Percentiles rank a stretch among this genome's conserved stretches.
Evolutionary conservation across 192 early-diverging fungal genomes (phyloP).

Genomic region (Coemansia sp.): DNA sequence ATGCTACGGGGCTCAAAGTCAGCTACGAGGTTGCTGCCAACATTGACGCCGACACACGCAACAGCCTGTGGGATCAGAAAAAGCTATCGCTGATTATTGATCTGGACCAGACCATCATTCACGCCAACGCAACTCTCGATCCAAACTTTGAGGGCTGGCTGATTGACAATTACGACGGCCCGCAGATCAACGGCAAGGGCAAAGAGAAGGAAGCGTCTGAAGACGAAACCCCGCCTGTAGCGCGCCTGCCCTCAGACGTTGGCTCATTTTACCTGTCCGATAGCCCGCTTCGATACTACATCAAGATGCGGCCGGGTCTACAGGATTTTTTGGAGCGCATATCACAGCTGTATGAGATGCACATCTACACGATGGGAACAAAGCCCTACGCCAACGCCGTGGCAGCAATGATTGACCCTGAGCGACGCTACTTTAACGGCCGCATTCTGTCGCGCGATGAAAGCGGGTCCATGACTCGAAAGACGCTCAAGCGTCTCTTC

Average conservation of each 20-base stretch:
- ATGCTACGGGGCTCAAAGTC: constrained; percentile 71
- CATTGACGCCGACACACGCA: constrained; percentile 25
- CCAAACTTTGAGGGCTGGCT: constrained; percentile 40
- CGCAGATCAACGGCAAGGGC: constrained; percentile 10
- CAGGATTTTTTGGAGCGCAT: constrained; percentile 76
- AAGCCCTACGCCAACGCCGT: constrained; percentile 91
- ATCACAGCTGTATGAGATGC: constrained; percentile 83
- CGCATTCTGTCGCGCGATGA: constrained; percentile 95
- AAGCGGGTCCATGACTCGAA: constrained; percentile 79
- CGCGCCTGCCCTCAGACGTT: constrained; percentile 65
- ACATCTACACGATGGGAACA: constrained; percentile 99
- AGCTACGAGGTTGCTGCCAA: constrained; percentile 44
- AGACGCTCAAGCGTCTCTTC: constrained; percentile 86
- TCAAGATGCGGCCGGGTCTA: constrained; percentile 89
- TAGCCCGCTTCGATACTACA: constrained; percentile 69
- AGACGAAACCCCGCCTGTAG: constrained; percentile 1
- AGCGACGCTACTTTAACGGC: constrained; percentile 75
- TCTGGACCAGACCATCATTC: constrained; percentile 97
- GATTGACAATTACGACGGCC: constrained; percentile 46
- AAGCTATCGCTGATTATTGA: constrained; percentile 93
- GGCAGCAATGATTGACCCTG: constrained; percentile 85
- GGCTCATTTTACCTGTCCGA: constrained; percentile 76
- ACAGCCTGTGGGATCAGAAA: constrained; percentile 64
- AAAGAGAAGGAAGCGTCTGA: constrained; percentile 3
- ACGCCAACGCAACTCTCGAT: constrained; percentile 65